Evolutionary conservation across 202 grass and related monocot genomes (phyloP), one percentile per base, ranked within the genome.

Genomic region (Musa balbisiana): DNA sequence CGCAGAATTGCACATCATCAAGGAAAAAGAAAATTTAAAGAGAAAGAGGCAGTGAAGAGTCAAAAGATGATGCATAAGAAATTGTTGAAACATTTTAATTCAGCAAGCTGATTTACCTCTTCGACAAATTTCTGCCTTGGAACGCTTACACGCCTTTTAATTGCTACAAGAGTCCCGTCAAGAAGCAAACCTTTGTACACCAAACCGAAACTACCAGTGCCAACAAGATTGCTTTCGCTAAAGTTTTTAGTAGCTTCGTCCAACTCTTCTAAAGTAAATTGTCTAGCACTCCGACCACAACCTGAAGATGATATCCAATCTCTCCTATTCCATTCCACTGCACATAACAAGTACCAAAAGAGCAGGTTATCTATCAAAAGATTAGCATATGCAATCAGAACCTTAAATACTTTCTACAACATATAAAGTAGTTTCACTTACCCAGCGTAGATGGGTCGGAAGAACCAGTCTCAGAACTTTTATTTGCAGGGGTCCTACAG

Each of bases 181-280:
- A 88, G 85, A 67, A 98, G 90, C 83, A 98, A 64, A 21, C 90
- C 94, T 83, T 89, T 93, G 84, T 98, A 98, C n/a, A 98, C 91
- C 20, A 89, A 55, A 0, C 94, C 94, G 10, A 98, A 98, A 69
- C 86, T 93, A 65, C 94, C 94, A 0, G 79, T 78, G 3, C 94
- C 94, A 1, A 98, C 86, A 51, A 93, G 55, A 86, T 98, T 93
- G 13, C 62, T 81, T 51, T 88, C 86, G 55, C 75, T 72, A 76
- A 98, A 98, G 82, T 89, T 85, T 55, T 89, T 93, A 26, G 94
- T 98, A 5, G 90, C 94, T 72, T 89, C 88, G 26, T 78, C 77
- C 75, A 98, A 85, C 67, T 93, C 94, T 55, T 89, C 82, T 12
- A 91, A 53, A 1, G 81, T 87, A 77, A 98, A 93, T 62, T 86